phyloP scores from a whole-genome alignment of 2,329 filamentous ascomycete species.

The Sarocladiaceae sp. region DNA sequence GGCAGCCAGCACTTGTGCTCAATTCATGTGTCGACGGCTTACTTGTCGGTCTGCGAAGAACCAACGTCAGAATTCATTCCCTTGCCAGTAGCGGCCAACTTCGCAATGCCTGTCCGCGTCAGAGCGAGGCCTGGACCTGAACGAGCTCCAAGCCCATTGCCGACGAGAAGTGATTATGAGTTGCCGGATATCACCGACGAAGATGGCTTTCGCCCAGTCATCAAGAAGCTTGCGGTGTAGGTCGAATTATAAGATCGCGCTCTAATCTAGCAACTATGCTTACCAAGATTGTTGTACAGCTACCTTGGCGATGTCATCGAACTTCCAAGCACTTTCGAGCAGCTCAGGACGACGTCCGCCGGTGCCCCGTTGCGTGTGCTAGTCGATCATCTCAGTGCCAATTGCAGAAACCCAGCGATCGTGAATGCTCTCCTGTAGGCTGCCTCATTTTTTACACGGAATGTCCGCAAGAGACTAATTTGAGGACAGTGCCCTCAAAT shows the following conservation, averaged over 20 bases:
- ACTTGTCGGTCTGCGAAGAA: no score
- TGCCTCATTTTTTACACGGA: background rate
- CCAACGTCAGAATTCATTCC: no score
- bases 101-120: conserved; percentile 7
- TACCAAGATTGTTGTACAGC: conserved; percentile 28
- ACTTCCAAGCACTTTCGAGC: conserved; percentile 67
- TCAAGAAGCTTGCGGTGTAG: conserved; percentile 57
- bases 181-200: conserved; percentile 19
- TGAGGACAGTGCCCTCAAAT: conserved; percentile 61
- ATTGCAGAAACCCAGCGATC: conserved; percentile 64
- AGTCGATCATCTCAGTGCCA: conserved; percentile 58
- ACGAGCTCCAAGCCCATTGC: background rate
- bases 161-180: conserved; percentile 3
- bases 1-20: background rate
- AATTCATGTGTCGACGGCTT: no score
- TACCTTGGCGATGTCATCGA: conserved; percentile 60
- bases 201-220: conserved; percentile 34
- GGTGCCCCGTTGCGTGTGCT: conserved; percentile 54
- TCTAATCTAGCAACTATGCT: background rate
- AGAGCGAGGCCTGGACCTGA: conserved; percentile 2
- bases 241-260: background rate
- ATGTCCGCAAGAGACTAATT: no score
- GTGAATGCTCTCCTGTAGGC: conserved; percentile 71
- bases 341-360: conserved; percentile 62
- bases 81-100: no score